Evolutionary conservation across 768 basidiomycete species (phyloP), one percentile per base, ranked within the genome.

Genomic region (Termitomyces eurrhizus): DNA sequence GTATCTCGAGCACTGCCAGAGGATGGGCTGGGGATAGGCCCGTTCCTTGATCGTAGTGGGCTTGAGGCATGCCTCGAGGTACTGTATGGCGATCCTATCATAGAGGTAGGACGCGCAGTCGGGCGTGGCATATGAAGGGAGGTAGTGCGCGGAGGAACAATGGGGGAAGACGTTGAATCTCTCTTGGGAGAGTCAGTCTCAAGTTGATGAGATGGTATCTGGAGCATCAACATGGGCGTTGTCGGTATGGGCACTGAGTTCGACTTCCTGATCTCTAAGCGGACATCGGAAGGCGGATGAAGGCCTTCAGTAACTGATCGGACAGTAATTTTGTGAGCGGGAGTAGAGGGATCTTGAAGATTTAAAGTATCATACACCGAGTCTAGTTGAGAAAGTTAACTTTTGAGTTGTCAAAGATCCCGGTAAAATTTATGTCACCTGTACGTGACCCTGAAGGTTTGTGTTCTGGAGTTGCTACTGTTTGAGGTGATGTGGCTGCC

Each of bases 351-450:
- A 70, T 90, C 87, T 62, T 75, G 79, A 49, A 92, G 81, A 69
- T 86, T 87, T 59, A 92, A 75, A 26, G 78, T 70, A 50, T 81
- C 70, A 44, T 73, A 72, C 39, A 79, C 75, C 51, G 86, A 80
- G 64, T 88, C 89, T 62, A 91, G 74, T 61, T 86, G 83, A 63
- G 82, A 83, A 58, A 92, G 77, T 72, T 88, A 83, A 58, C 87
- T 89, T 72, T 84, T 82, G 73, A 88, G 61, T 92, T 86, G 64
- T 80, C 83, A 52, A 92, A 75, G 63, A 92, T 82, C 44, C 86
- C 87, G 68, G 77, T 79, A 39, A 90, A 72, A 5, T 82, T 75
- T 18, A 76, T 74, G 52, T 78, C 74, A 55, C 78, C 73, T 64
- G 68, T 72, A 36, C 66, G 66, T 16, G 59, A 45, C n/a, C 64